These are phyloP conservation scores for Brassica juncea DNA, from an alignment of 345 rosid genomes.

Conservation along the genomic window DNA sequence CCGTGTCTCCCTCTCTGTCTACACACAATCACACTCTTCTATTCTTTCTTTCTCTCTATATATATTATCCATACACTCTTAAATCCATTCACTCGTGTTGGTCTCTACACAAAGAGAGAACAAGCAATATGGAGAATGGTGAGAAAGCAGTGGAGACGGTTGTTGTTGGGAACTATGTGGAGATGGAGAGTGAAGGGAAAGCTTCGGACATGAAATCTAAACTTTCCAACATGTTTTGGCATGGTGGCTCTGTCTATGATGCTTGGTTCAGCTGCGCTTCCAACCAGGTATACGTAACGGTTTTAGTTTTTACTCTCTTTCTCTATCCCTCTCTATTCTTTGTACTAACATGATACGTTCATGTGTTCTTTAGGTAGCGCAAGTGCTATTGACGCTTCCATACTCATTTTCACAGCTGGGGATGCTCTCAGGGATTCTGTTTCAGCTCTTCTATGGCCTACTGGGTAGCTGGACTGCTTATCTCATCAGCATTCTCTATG, in stretches of 20 bases:
- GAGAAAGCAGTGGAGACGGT: background rate
- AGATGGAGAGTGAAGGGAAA: constrained; percentile 3
- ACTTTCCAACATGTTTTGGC: constrained; percentile 4
- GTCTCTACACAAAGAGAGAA: constrained; percentile 3
- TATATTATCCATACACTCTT: constrained; percentile 25
- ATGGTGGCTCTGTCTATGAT: background rate
- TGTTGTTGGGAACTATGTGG: constrained; percentile 2
- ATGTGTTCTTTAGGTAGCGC: constrained; percentile 76
- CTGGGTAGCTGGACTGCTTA: constrained; percentile 99
- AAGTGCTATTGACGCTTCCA: constrained; percentile 92
- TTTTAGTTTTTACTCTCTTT: background rate
- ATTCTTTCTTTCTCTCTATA: constrained; percentile 20
- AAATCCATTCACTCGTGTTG: background rate
- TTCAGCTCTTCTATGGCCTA: constrained; percentile 93
- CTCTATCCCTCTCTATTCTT: background rate
- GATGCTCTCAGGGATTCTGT: constrained; percentile 86
- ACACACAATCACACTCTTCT: constrained; percentile 40
- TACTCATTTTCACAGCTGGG: constrained; percentile 99
- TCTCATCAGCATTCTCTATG: constrained; percentile 86
- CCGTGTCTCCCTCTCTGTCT: constrained; percentile 44
- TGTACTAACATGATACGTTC: background rate
- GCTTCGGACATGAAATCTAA: background rate
- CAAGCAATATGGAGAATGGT: constrained; percentile 44
- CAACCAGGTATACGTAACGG: background rate
- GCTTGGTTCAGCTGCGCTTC: constrained; percentile 6